These are phyloP conservation scores for Penicillium hordei DNA, from an alignment of 2,329 filamentous ascomycete species.

Conservation along the genomic window DNA sequence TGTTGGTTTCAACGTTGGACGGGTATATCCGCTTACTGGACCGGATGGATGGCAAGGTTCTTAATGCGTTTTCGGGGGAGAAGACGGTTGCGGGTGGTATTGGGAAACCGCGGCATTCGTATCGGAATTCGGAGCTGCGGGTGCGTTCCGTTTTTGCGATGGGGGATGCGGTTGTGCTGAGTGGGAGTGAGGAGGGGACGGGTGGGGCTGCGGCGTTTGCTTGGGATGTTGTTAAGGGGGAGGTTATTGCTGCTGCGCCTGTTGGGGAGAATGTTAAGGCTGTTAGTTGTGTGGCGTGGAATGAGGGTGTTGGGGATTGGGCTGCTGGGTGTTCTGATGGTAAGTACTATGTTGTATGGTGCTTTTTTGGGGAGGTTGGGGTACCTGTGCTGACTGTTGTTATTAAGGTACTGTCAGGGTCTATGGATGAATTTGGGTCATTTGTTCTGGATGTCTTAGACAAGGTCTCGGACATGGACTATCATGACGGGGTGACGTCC, in stretches of 20 bases:
- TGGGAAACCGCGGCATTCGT: conserved; percentile 31
- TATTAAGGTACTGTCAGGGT: conserved; percentile 6
- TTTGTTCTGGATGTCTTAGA: neutral
- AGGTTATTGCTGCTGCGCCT: conserved; percentile 61
- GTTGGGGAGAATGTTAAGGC: conserved; percentile 43
- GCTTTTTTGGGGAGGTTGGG: neutral
- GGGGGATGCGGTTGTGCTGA: conserved; percentile 74
- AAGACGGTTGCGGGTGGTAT: conserved; percentile 39
- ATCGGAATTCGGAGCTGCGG: conserved; percentile 69
- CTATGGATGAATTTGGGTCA: conserved; percentile 2
- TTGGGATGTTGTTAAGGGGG: conserved; percentile 81
- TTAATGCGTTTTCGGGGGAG: conserved; percentile 66
- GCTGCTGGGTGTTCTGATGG: conserved; percentile 45
- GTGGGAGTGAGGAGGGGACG: conserved; percentile 67
- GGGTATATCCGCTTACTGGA: conserved; percentile 79
- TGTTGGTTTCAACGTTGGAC: conserved; percentile 75
- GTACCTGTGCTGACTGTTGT: neutral
- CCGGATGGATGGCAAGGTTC: conserved; percentile 67
- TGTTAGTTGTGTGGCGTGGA: conserved; percentile 49
- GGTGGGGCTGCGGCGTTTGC: conserved; percentile 48
- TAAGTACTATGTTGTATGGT: conserved; percentile 24
- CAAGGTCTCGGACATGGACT: neutral
- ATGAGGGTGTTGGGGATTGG: conserved; percentile 42
- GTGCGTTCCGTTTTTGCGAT: conserved; percentile 73
- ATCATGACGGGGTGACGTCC: neutral